Evolutionary conservation across 83 land plant genomes (phyloP).

Genomic region (Picea abies): DNA sequence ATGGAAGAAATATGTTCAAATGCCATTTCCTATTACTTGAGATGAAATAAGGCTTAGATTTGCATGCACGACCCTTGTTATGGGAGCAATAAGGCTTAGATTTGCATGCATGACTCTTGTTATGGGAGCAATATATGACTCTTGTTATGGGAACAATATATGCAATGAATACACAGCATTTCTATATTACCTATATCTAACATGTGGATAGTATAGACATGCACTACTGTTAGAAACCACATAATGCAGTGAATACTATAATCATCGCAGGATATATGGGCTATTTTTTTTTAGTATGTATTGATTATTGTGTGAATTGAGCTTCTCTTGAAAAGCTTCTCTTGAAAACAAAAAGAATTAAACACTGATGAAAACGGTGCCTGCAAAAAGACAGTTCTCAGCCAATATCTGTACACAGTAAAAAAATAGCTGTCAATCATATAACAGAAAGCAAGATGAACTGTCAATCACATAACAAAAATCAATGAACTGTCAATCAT

Average conservation of each 20-base stretch:
- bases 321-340: too few species aligned
- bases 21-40: neutral
- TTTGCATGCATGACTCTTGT: neutral
- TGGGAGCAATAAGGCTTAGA: neutral
- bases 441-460: too few species aligned
- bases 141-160: neutral
- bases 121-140: neutral
- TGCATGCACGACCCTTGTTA: neutral
- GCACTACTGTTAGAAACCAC: neutral
- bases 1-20: neutral
- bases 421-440: too few species aligned
- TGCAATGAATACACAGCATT: neutral
- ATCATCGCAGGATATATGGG: too few species aligned
- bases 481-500: too few species aligned
- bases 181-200: neutral
- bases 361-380: too few species aligned
- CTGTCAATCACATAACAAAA: too few species aligned
- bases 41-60: neutral
- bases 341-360: too few species aligned
- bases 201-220: neutral
- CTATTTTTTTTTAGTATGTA: too few species aligned
- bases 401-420: too few species aligned
- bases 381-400: too few species aligned
- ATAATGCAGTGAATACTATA: neutral
- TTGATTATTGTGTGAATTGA: too few species aligned